A percentile compares a stretch with the other conserved stretches of the same genome.
phyloP scores from a whole-genome alignment of 495 filamentous ascomycete genomes.

The Hypoxylon lienhwacheense region DNA sequence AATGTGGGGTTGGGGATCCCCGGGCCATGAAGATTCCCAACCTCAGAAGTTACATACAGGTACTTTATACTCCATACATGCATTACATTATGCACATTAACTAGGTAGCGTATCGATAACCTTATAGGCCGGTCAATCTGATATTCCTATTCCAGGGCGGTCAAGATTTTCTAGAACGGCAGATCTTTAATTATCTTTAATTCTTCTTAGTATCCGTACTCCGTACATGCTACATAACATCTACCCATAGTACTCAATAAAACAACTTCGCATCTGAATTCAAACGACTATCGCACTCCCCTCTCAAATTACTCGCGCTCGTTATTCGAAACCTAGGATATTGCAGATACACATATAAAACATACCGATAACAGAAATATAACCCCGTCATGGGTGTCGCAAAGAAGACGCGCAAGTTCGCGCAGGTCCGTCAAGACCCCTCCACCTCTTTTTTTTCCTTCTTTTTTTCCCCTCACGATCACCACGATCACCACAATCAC shows the following conservation, averaged over 20 bases:
- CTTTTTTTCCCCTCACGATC: conserved; percentile 20
- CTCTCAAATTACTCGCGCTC: neutral
- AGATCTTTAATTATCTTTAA: conserved; percentile 18
- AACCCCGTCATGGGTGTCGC: conserved; percentile 58
- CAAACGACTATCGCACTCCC: neutral
- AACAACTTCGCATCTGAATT: too few species aligned
- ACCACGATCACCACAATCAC: conserved; percentile 3
- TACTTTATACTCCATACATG: too few species aligned
- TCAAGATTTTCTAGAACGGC: conserved; percentile 31
- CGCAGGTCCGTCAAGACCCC: conserved; percentile 12
- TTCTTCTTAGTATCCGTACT: too few species aligned
- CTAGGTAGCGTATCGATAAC: too few species aligned
- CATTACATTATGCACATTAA: neutral
- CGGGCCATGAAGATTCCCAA: too few species aligned
- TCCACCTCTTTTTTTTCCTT: neutral
- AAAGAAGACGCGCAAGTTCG: conserved; percentile 67
- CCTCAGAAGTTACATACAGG: too few species aligned
- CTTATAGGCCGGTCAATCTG: conserved; percentile 20
- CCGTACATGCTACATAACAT: too few species aligned
- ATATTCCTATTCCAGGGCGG: conserved; percentile 34
- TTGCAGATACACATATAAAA: neutral
- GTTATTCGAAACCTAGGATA: too few species aligned
- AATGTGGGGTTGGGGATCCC: too few species aligned
- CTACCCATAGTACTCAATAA: too few species aligned
- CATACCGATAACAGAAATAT: neutral